Conservation (phyloP, 768 basidiomycete genomes). For the Plicaturopsis crispa region DNA sequence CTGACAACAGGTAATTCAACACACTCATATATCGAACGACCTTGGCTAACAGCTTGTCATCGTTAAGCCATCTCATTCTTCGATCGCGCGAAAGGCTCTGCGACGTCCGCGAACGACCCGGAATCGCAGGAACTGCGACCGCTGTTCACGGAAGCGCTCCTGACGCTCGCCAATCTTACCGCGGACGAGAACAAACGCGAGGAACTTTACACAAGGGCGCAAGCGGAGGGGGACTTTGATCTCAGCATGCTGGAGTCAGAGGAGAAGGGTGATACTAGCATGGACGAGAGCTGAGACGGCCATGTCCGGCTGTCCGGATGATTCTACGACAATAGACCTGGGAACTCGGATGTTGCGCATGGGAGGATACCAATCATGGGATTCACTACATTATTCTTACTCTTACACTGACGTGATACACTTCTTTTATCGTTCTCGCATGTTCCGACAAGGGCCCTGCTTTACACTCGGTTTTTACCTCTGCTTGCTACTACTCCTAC, state of each 20-base stretch:
- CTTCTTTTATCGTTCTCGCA: no score
- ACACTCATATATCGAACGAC: slow-evolving; percentile 26
- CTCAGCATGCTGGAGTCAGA: no score
- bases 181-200: slow-evolving; percentile 38
- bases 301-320: no score
- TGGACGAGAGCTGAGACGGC: no score
- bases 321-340: no score
- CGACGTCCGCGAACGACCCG: slow-evolving; percentile 6
- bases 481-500: slow-evolving; percentile 1
- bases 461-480: background rate
- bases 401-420: no score
- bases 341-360: no score
- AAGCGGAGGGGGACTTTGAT: no score
- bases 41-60: background rate
- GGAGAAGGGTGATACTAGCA: no score
- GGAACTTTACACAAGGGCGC: slow-evolving; percentile 41
- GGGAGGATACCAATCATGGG: no score
- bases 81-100: slow-evolving; percentile 18
- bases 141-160: slow-evolving; percentile 46
- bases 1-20: slow-evolving; percentile 36
- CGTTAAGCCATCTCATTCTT: slow-evolving; percentile 19
- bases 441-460: slow-evolving; percentile 1
- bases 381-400: no score
- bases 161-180: slow-evolving; percentile 55
- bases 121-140: slow-evolving; percentile 20